These are phyloP conservation scores for Sporobolomyces phaffii DNA, from an alignment of 768 basidiomycete genomes.

Conservation along the genomic window DNA sequence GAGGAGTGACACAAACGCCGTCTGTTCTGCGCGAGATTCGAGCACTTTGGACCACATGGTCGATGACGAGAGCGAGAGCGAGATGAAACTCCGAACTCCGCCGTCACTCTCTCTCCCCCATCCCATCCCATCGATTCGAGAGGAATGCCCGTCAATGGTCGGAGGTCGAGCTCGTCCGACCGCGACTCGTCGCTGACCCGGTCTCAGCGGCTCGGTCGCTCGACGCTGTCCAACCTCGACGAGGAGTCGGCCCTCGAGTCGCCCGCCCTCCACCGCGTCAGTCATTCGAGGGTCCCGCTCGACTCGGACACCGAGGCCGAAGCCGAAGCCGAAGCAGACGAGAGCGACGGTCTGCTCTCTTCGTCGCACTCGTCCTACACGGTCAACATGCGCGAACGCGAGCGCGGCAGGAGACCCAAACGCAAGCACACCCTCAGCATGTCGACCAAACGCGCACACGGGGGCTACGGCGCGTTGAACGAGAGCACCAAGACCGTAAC, in stretches of 20 bases:
- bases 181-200: not conserved
- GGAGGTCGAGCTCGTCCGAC: not conserved
- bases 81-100: not conserved
- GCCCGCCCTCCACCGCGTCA: not conserved
- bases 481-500: not conserved
- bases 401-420: not conserved
- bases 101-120: not conserved
- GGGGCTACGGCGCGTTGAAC: constrained; percentile 8
- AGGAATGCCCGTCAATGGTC: not conserved
- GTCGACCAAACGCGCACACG: not conserved
- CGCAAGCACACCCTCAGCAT: not conserved
- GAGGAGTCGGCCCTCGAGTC: constrained; percentile 24
- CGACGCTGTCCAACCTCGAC: constrained; percentile 10
- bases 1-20: not conserved
- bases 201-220: not conserved
- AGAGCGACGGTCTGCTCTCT: not conserved
- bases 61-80: not conserved
- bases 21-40: not conserved
- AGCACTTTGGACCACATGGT: constrained; percentile 7
- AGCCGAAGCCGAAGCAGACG: not conserved
- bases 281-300: not conserved
- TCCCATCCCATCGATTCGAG: too few species aligned
- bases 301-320: constrained; percentile 3
- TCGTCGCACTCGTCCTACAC: not conserved
- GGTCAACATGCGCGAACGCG: not conserved